phyloP scores from a whole-genome alignment of 768 basidiomycete genomes.

The Boletus bicolor region DNA sequence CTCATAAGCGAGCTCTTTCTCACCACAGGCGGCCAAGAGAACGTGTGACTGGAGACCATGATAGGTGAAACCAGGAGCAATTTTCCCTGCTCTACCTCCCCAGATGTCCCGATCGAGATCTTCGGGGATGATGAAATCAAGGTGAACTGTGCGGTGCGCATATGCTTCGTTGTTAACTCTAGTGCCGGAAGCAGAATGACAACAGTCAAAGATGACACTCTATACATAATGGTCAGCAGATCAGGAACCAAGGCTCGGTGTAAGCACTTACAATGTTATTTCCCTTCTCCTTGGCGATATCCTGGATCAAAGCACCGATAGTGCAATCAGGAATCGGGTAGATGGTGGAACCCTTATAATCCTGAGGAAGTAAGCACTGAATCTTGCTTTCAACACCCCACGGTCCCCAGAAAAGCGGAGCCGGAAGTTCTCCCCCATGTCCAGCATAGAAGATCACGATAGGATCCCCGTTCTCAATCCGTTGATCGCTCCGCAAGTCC shows the following conservation, averaged over 20 bases:
- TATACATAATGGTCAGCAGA: slow-evolving; percentile 12
- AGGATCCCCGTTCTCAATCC: slow-evolving; percentile 29
- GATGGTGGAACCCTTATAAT: slow-evolving; percentile 24
- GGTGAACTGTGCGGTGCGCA: slow-evolving; percentile 1
- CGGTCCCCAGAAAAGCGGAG: slow-evolving; percentile 30
- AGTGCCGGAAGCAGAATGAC: slow-evolving; percentile 39
- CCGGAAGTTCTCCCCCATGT: slow-evolving; percentile 37
- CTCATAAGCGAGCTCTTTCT: slow-evolving; percentile 33
- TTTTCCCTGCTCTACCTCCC: slow-evolving; percentile 8
- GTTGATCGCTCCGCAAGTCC: slow-evolving; percentile 24
- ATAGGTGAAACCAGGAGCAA: slow-evolving; percentile 21
- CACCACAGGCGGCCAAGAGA: slow-evolving; percentile 42
- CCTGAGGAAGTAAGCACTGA: slow-evolving; percentile 33
- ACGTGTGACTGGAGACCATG: slow-evolving; percentile 37
- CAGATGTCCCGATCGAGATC: slow-evolving; percentile 29
- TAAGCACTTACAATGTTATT: slow-evolving; percentile 40
- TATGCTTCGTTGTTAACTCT: slow-evolving; percentile 17
- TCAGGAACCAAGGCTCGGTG: neutral
- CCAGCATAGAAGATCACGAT: slow-evolving; percentile 46
- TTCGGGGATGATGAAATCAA: slow-evolving; percentile 2
- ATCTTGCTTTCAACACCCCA: slow-evolving; percentile 19
- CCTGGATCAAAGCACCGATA: slow-evolving; percentile 35
- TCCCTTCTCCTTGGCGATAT: slow-evolving; percentile 37
- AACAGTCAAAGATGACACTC: slow-evolving; percentile 49
- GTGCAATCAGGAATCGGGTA: slow-evolving; percentile 44